These are phyloP conservation scores for Erythrobasidium yunnanense DNA, from an alignment of 768 basidiomycete species.

Conservation along the genomic window DNA sequence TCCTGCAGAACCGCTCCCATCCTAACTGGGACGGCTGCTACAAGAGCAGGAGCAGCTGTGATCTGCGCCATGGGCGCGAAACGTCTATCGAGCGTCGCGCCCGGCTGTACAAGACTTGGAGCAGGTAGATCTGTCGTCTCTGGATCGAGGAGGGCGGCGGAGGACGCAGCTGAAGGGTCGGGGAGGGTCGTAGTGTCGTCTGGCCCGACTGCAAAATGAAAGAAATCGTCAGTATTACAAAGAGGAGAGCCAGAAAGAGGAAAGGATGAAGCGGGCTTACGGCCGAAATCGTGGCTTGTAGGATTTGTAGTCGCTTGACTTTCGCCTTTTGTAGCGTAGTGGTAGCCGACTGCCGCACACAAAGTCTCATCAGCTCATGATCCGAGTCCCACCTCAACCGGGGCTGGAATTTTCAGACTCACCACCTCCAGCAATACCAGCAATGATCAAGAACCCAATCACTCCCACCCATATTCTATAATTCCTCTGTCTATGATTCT, in stretches of 20 bases:
- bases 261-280: neutral
- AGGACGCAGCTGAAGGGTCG: no score
- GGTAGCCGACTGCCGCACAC: slow-evolving; percentile 1
- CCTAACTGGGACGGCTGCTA: no score
- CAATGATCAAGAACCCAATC: slow-evolving; percentile 16
- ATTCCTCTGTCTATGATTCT: neutral
- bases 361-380: neutral
- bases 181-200: neutral
- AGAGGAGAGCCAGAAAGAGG: neutral
- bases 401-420: neutral
- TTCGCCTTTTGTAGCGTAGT: slow-evolving; percentile 2
- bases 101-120: neutral
- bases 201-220: neutral
- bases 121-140: neutral
- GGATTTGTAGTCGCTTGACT: neutral
- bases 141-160: neutral
- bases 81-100: neutral
- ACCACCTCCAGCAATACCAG: slow-evolving; percentile 18
- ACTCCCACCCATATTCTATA: slow-evolving; percentile 8
- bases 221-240: neutral
- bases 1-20: no score
- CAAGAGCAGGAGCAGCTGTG: no score
- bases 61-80: no score
- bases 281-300: neutral
- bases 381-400: neutral